Percentiles rank a stretch among this genome's conserved stretches.
These are phyloP conservation scores for Boletus bicolor DNA, from an alignment of 768 basidiomycete genomes.

Conservation along the genomic window DNA sequence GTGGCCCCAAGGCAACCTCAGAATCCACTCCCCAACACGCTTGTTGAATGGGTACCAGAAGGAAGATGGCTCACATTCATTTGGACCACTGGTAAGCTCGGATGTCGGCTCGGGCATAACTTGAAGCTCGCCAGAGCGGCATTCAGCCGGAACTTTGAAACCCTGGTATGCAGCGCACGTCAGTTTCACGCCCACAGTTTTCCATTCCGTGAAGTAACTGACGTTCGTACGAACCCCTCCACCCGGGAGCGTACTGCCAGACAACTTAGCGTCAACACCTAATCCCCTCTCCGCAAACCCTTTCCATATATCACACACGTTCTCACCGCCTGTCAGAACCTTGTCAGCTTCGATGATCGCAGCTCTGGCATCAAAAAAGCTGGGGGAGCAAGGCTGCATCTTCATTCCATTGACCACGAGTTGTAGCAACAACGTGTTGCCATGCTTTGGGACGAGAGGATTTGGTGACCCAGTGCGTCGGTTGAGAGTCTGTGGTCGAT, in stretches of 20 bases:
- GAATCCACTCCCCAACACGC: constrained; percentile 12
- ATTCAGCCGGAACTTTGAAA: constrained; percentile 37
- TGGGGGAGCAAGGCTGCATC: constrained; percentile 87
- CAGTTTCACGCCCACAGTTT: background rate
- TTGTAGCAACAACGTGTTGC: constrained; percentile 83
- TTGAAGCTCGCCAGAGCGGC: constrained; percentile 21
- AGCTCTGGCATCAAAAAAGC: constrained; percentile 86
- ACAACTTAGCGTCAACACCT: constrained; percentile 69
- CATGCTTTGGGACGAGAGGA: constrained; percentile 81
- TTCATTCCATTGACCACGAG: constrained; percentile 93
- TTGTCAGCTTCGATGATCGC: constrained; percentile 90
- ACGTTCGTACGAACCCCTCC: constrained; percentile 77
- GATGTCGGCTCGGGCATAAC: constrained; percentile 17
- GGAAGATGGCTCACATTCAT: constrained; percentile 13
- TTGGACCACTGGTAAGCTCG: constrained; percentile 27
- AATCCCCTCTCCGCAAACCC: constrained; percentile 81
- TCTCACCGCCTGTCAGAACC: constrained; percentile 86
- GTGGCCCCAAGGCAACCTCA: constrained; percentile 15
- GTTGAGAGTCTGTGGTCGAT: constrained; percentile 42
- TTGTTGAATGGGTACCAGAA: constrained; percentile 18
- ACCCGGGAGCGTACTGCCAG: constrained; percentile 83
- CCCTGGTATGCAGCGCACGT: constrained; percentile 29
- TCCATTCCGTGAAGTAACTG: constrained; percentile 5
- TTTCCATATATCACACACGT: constrained; percentile 80
- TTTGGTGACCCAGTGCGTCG: constrained; percentile 26